Base-by-base conservation (phyloP, 495 filamentous ascomycete genomes). In the Chlorociboria aeruginascens region DNA sequence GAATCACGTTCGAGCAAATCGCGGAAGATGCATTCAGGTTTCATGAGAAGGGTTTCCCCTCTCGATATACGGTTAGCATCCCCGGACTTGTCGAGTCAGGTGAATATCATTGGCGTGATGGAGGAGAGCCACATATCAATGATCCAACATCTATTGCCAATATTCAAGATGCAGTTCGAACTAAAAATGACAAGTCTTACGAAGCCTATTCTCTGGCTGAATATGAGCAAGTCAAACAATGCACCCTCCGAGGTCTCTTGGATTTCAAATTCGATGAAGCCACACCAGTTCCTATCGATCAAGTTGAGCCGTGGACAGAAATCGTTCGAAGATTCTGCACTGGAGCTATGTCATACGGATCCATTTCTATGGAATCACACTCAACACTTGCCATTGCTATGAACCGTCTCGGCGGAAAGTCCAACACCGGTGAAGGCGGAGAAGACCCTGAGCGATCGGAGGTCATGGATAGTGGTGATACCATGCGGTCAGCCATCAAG, bases 311-410 rank as follows among this genome's bases (percentile, higher is more conserved):
- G 6, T 99, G 92, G 92, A 97, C 92, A 8, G 90, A 96, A 58
- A 97, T 99, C 53, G 93, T 97, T 29, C 88, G 92, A 37, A 83
- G 92, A 44, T 97, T 97, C 66, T 90, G 89, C 58, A 99, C 92
- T n/a, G 92, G 92, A 57, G 92, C 92, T 53, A 99, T 99, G 92
- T 99, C 92, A 13, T 99, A 99, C 61, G 92, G 92, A 38, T 99
- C 92, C 25, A 99, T 99, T 57, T 97, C 93, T 30, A 95, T 97
- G 89, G 93, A 99, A 62, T 89, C 92, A 40, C 92, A 99, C 72
- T 99, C 92, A 16, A 97, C 92, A 4, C 69, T 99, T 29, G 92
- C 92, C 53, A 81, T 99, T 45, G 92, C 92, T 38, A 97, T 99
- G 93, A 99, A 99, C 66, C 74, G 92, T 43, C 75, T 99, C 13